Base-by-base conservation (phyloP, 148 eudicot species). In the Chenopodium suecicum region DNA sequence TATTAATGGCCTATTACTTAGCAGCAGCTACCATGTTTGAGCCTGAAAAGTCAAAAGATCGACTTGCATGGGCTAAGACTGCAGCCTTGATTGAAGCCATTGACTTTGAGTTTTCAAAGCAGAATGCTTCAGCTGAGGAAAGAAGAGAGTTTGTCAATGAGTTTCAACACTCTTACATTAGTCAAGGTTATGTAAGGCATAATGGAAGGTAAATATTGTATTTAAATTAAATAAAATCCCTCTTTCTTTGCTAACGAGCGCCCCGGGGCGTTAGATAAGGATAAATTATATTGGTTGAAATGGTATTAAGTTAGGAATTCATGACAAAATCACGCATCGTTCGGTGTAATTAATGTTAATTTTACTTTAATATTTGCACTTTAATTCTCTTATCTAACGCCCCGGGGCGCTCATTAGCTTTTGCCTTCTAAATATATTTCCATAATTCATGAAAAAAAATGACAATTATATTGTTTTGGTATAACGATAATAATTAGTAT, bases 11-110 rank as follows among this genome's bases (percentile, higher is more conserved):
- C 2, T 94, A 93, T 69, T 93, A 86, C 68, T 19, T 91, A 65
- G 94, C 98, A 6, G 78, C 90, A 1, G 92, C 98, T 0, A 88
- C 85, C 50, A 73, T 91, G 27, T 95, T 86, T 70, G 98, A 95
- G 84, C 97, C 98, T 1, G 92, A 93, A 68, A 88, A 81, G 79
- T 88, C 91, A 13, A 83, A 48, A 8, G 91, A 90, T 82, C 81
- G 99, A 12, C 78, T 90, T 19, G 97, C 94, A 54, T 95, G 99
- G 99, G 92, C 97, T 60, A 95, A 92, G 80, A 91, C 94, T 0
- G 77, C 84, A 20, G 82, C 79, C 78, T 83, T 95, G 75, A 81
- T 88, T 9, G 92, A 94, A 76, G 83, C 90, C 0, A 88, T 92
- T 34, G 82, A 37, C 34, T 80, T 86, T 2, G 85, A 83, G 75